Base-by-base conservation (phyloP, 371 early-diverging fungal species). In the Paraphysoderma sedebokerense region DNA sequence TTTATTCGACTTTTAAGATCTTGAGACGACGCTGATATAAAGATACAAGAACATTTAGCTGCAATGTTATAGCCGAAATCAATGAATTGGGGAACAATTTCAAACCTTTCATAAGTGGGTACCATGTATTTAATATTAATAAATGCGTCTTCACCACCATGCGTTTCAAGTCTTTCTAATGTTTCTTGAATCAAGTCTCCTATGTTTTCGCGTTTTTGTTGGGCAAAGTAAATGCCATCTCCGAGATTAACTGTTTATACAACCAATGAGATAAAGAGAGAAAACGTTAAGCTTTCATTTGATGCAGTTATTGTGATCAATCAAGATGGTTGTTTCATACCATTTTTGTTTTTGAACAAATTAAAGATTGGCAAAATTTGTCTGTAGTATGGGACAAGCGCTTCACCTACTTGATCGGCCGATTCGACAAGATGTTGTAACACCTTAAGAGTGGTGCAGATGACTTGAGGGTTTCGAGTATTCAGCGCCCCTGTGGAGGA, bases 91-190 rank as follows among this genome's bases (percentile, higher is more conserved):
- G 20, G 24, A 6, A 38, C 22, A 26, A 38, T 27, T 3, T 4
- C 41, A 17, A n/a, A 41, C 41, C 41, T 42, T 45, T 58, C 58
- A 28, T 58, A 58, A 6, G 58, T 58, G 5, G 58, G 58, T 22
- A 67, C 62, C 73, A 72, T 72, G 53, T 72, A 72, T 53, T 72
- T 72, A 61, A 72, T 70, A 56, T 72, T 72, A 57, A 72, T 72
- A 51, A 72, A 72, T 15, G 73, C 73, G 45, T 72, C 73, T 51
- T 72, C 73, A 12, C 73, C 73, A 20, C 73, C 73, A 0, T 66
- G 66, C 33, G 70, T 49, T 55, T 72, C 73, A 59, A 72, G 67
- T 56, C 70, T 72, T 39, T 72, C 73, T 19, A 72, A 56, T 5
- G 73, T 72, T 46, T 72, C 73, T 45, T 72, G 69, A 44, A 72